Percentiles rank a stretch among this genome's conserved stretches.
Evolutionary conservation across 2,329 filamentous ascomycete species (phyloP).

Genomic region (Microascus cirrosus): DNA sequence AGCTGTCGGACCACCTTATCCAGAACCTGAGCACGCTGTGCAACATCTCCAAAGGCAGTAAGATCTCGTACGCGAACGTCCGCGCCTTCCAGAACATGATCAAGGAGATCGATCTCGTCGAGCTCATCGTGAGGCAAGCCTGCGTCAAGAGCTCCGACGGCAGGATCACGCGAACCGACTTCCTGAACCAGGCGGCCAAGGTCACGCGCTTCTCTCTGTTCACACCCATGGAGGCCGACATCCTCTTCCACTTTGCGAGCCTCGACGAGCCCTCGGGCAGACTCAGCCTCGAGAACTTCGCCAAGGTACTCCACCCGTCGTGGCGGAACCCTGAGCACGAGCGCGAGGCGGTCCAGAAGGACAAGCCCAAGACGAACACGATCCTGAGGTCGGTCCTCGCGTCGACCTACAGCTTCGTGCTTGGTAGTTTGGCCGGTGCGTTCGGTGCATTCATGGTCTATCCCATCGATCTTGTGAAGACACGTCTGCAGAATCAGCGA

Average conservation of each 20-base stretch:
- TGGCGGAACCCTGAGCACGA: constrained; percentile 60
- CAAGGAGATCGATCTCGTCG: constrained; percentile 93
- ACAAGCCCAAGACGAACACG: constrained; percentile 12
- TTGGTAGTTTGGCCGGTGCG: constrained; percentile 84
- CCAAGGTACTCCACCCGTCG: constrained; percentile 87
- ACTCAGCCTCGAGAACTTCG: constrained; percentile 73
- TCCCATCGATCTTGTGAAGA: constrained; percentile 97
- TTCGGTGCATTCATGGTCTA: constrained; percentile 99
- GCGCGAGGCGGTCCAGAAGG: constrained; percentile 27
- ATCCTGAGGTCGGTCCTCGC: constrained; percentile 50
- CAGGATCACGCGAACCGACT: constrained; percentile 89
- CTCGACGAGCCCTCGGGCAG: constrained; percentile 82
- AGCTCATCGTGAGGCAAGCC: constrained; percentile 83
- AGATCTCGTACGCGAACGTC: constrained; percentile 96
- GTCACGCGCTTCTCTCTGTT: constrained; percentile 92
- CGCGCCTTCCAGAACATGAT: constrained; percentile 98
- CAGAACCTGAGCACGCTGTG: constrained; percentile 86
- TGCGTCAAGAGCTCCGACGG: constrained; percentile 74
- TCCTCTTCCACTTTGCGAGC: constrained; percentile 95
- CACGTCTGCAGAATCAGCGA: constrained; percentile 94
- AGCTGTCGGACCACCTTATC: constrained; percentile 91
- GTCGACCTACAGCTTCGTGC: constrained; percentile 79
- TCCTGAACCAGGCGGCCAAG: constrained; percentile 84
- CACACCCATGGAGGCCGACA: constrained; percentile 97
- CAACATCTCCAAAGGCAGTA: constrained; percentile 84